A percentile compares a stretch with the other conserved stretches of the same genome.
Conservation (phyloP, 1,284 basidiomycete species). For the Lentinus polychrous region DNA sequence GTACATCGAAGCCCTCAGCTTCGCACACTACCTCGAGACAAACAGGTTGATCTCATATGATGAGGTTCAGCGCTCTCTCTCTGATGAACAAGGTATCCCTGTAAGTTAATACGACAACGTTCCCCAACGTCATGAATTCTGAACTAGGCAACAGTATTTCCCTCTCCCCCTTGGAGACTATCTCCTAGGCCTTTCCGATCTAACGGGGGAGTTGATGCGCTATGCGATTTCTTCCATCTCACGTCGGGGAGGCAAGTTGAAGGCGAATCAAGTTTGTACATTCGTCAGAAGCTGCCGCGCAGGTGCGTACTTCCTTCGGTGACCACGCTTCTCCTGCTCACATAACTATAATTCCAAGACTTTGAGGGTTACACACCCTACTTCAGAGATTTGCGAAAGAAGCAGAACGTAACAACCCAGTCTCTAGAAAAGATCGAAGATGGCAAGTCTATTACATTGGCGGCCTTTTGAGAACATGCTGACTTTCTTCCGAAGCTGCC, state of each 20-base stretch:
- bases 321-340: background rate
- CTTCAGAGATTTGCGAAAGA: slow-evolving; percentile 74
- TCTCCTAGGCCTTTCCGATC: slow-evolving; percentile 86
- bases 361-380: slow-evolving; percentile 71
- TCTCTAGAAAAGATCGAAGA: slow-evolving; percentile 93
- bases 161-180: slow-evolving; percentile 76
- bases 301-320: slow-evolving; percentile 38
- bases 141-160: slow-evolving; percentile 47
- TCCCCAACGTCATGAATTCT: background rate
- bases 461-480: background rate
- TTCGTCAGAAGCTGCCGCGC: slow-evolving; percentile 80
- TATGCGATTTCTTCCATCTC: slow-evolving; percentile 79
- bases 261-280: slow-evolving; percentile 62
- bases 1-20: slow-evolving; percentile 90
- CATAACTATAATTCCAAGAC: slow-evolving; percentile 34
- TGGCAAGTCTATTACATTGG: slow-evolving; percentile 41
- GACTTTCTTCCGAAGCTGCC: slow-evolving; percentile 40
- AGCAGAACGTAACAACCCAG: slow-evolving; percentile 80
- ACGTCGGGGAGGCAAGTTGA: slow-evolving; percentile 63
- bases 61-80: slow-evolving; percentile 62
- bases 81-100: slow-evolving; percentile 48
- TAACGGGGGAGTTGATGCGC: slow-evolving; percentile 97
- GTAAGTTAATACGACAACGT: slow-evolving; percentile 29
- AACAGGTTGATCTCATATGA: slow-evolving; percentile 63
- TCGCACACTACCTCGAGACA: slow-evolving; percentile 81